Evolutionary conservation across 83 land plant species (phyloP).

Genomic region (Picea engelmannii): DNA sequence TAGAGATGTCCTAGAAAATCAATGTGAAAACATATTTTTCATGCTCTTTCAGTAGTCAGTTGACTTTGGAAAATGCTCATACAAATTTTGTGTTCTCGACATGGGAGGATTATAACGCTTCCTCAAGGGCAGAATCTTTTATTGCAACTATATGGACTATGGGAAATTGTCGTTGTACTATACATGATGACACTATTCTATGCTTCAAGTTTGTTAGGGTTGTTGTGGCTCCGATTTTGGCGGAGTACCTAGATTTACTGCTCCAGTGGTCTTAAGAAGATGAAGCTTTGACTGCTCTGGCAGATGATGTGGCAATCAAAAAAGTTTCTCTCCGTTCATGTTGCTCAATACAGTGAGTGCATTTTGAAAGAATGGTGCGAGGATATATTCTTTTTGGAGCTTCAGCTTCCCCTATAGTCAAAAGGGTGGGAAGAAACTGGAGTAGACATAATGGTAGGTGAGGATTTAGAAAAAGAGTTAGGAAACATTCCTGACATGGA

Average conservation of each 20-base stretch:
- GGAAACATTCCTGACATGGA: constrained; percentile 3
- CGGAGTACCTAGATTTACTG: constrained; percentile 49
- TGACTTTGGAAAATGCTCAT: background rate
- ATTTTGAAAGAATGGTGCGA: constrained; percentile 81
- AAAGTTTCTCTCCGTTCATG: constrained; percentile 80
- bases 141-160: constrained; percentile 50
- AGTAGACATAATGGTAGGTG: background rate
- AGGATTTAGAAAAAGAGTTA: background rate
- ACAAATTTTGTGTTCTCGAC: background rate
- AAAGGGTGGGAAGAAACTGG: constrained; percentile 8
- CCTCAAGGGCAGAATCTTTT: constrained; percentile 49
- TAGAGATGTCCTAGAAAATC: too few relatives aligned
- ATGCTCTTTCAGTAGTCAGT: constrained; percentile 11
- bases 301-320: constrained; percentile 70
- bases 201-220: constrained; percentile 55
- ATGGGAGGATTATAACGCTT: constrained; percentile 59
- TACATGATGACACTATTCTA: constrained; percentile 52
- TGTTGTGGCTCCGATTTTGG: constrained; percentile 54
- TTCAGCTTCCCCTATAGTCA: constrained; percentile 29
- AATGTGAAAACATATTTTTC: constrained; percentile 12
- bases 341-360: constrained; percentile 72
- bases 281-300: constrained; percentile 83
- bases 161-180: constrained; percentile 67
- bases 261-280: constrained; percentile 82
- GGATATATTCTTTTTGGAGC: constrained; percentile 86